Base-by-base conservation (phyloP, 2,329 filamentous ascomycete species). In the Colletotrichum higginsianum region DNA sequence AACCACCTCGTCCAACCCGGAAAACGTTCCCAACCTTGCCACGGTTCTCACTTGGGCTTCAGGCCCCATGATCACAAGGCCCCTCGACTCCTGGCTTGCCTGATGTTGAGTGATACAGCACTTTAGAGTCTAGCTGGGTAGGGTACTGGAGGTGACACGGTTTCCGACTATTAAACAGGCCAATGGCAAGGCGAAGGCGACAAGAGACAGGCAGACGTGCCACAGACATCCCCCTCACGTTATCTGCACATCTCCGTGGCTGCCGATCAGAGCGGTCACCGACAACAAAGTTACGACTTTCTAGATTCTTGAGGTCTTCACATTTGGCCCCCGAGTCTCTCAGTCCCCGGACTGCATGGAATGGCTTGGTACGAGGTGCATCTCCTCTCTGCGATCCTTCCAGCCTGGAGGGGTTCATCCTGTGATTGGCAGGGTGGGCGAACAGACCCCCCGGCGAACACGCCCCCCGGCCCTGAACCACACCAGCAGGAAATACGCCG, bases 401-500 rank as follows among this genome's bases (percentile, higher is more conserved):
- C 16, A 26, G 16, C 16, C 30, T 11, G 4, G 15, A 56, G 21
- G 16, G 5, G 60, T 50, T 21, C 49, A 23, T 57, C 49, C 23
- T 40, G 23, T 74, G 62, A 74, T 74, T 74, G 72, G 70, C 42
- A 62, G 58, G 3, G 15, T 6, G 30, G 58, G 46, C 30, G 58
- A 68, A 49, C 57, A 60, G 53, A 63, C 65, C 65, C 63, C 64
- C 50, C 64, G 21, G 53, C 35, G 7, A 40, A 40, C 60, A n/a
- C 6, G 38, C 60, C 46, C 58, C 46, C 46, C 40, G 38, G 55
- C 55, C 38, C 38, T 16, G 47, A 4, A 30, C 53, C 35, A 18
- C 35, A 52, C 40, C 58, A 71, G 70, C 53, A 63, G 66, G 47
- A 71, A 73, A 73, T 66, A 40, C 63, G 67, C 71, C 73, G 73